Percentiles rank a stretch among this genome's conserved stretches.
Conservation (phyloP, 2,329 filamentous ascomycete species). For the Emergomyces africanus region DNA sequence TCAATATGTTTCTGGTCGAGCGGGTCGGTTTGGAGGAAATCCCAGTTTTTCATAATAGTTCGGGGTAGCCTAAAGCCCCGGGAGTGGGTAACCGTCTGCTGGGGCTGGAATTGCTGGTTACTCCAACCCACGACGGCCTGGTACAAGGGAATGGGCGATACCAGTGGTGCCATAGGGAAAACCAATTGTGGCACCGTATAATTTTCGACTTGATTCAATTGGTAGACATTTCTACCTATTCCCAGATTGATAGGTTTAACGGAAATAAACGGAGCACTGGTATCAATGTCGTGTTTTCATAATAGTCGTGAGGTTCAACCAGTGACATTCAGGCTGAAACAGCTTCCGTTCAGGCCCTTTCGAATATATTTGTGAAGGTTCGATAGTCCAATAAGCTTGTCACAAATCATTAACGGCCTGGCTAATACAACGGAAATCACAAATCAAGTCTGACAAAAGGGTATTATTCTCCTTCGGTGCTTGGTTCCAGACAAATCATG, state of each 20-base stretch:
- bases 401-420: background rate
- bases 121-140: slow-evolving; percentile 3
- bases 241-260: background rate
- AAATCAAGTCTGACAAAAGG: background rate
- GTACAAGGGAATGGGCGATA: slow-evolving; percentile 4
- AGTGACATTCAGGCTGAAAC: background rate
- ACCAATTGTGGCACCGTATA: background rate
- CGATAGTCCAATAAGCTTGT: background rate
- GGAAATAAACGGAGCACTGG: background rate
- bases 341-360: background rate
- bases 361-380: background rate
- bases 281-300: background rate
- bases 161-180: background rate
- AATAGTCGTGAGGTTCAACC: background rate
- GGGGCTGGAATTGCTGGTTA: slow-evolving; percentile 2
- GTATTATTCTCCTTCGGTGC: background rate
- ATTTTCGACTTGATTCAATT: background rate
- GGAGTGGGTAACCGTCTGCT: background rate
- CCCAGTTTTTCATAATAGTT: background rate
- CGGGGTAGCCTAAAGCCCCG: background rate
- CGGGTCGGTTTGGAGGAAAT: background rate
- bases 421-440: background rate
- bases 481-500: background rate
- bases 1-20: background rate
- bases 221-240: background rate